Base-by-base conservation (phyloP, 2,329 filamentous ascomycete genomes). In the Colletotrichum sp. region DNA sequence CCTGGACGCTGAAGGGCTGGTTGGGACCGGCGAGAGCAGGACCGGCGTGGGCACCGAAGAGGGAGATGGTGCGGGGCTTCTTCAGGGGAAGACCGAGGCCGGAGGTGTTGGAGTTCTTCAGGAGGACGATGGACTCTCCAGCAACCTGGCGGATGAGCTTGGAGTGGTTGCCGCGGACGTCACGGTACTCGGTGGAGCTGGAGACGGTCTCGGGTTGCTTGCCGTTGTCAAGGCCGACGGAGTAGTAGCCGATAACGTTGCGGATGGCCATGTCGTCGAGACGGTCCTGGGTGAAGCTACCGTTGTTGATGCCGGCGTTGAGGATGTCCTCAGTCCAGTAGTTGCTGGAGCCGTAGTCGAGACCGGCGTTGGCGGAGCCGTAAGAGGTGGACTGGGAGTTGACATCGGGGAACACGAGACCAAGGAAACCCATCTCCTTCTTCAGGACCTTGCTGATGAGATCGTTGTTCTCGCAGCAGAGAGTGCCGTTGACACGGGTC, bases 61-160 rank as follows among this genome's bases (percentile, higher is more conserved):
- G 67, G 10, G 72, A 71, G 49, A 75, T 72, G 34, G 68, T 71
- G 16, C 72, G 72, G 16, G 72, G 72, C 89, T 88, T 88, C 71
- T 88, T 90, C 4, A 94, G 83, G 1, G 94, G 94, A 1, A 96
- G 86, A 0, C 93, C 82, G 12, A 57, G 55, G 3, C 66, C 57
- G 10, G 71, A 30, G 15, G 86, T 86, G 57, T 89, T 89, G 18
- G 94, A 89, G 78, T 96, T 96, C 85, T 95, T 95, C 65, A 96
- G 85, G 13, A 96, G 87, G 2, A 95, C 93, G 16, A 95, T 92
- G 5, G 92, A 92, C 13, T 90, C 87, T 21, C 91, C 86, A 80
- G 68, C 72, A n/a, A 65, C 72, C 60, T 75, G 68, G 21, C 72
- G 67, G 39, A 71, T 75, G 24, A 71, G 60, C 68, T 65, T 71